These are phyloP conservation scores for Sinapis alba DNA, from an alignment of 441 rosid species.

Conservation along the genomic window DNA sequence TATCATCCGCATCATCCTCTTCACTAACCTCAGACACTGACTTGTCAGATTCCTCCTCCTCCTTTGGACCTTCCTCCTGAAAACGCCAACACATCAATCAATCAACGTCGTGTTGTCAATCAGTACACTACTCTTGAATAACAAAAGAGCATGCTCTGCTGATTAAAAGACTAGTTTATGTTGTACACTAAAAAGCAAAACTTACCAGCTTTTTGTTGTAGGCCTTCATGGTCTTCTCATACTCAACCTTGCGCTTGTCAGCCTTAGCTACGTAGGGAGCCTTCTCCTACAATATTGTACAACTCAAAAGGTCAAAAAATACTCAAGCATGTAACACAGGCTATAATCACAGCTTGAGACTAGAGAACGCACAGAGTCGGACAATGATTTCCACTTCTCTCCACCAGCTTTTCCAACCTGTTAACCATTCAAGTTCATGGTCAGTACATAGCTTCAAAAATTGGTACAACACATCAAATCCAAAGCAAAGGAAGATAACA, in stretches of 20 bases:
- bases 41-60: conserved; percentile 89
- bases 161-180: background rate
- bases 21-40: conserved; percentile 79
- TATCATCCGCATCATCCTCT: conserved; percentile 64
- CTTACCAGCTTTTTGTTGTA: conserved; percentile 82
- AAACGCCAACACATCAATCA: background rate
- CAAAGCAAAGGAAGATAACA: background rate
- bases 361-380: conserved; percentile 59
- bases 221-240: conserved; percentile 92
- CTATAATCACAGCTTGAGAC: background rate
- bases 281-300: conserved; percentile 62
- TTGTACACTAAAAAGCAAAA: background rate
- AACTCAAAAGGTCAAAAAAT: background rate
- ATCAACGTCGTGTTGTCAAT: background rate
- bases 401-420: conserved; percentile 98
- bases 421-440: background rate
- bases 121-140: background rate
- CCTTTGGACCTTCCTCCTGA: conserved; percentile 83
- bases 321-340: background rate
- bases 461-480: background rate
- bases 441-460: background rate
- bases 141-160: background rate
- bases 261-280: conserved; percentile 85
- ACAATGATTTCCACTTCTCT: conserved; percentile 88
- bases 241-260: conserved; percentile 85